Evolutionary conservation across 345 rosid species (phyloP).

Genomic region (Ailanthus altissimus): DNA sequence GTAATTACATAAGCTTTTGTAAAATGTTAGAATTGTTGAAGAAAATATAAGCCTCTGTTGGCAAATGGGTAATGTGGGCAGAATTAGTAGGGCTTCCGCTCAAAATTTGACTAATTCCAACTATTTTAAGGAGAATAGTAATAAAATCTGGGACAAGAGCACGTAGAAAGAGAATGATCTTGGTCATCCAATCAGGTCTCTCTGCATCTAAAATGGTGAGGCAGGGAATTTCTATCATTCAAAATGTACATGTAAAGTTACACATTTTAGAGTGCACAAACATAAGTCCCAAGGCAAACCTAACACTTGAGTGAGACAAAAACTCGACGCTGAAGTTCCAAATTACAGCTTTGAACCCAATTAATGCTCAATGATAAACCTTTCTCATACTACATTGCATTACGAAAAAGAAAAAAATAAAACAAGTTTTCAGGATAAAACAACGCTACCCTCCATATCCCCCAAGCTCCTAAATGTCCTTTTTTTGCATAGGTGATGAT

Average conservation of each 20-base stretch:
- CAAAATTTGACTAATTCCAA: not conserved
- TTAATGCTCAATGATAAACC: no score
- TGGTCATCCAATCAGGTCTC: not conserved
- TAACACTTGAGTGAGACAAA: no score
- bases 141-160: not conserved
- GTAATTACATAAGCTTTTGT: not conserved
- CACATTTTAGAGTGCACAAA: not conserved
- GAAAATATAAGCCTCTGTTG: not conserved
- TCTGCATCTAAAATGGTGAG: not conserved
- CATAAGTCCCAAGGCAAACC: not conserved
- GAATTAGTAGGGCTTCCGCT: not conserved
- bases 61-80: no score
- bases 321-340: no score
- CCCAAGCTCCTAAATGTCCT: not conserved
- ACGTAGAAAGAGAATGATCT: not conserved
- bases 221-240: not conserved
- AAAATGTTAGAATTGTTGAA: not conserved
- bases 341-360: no score
- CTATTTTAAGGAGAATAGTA: not conserved
- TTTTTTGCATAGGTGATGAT: not conserved
- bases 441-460: slow-evolving; percentile 13
- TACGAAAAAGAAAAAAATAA: no score
- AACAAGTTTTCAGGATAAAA: no score
- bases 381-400: no score
- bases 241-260: not conserved